These are phyloP conservation scores for Vitis hybrid DNA, from an alignment of 177 flowering plant species.

Conservation along the genomic window DNA sequence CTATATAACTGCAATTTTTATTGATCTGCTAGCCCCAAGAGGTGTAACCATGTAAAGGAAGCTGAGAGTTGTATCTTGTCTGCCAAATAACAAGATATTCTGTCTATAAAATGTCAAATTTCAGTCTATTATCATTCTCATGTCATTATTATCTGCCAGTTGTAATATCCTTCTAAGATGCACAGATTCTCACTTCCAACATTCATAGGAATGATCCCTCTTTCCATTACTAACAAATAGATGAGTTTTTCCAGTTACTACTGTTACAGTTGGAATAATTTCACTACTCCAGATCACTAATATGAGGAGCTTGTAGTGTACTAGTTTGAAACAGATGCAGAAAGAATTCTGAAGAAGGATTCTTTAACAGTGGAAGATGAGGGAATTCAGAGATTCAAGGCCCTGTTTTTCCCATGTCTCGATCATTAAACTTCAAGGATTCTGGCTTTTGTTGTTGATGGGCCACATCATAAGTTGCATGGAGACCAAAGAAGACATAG, in stretches of 20 bases:
- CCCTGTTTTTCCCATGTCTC: constrained; percentile 8
- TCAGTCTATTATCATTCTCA: no score
- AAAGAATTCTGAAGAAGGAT: neutral
- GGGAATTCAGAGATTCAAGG: constrained; percentile 9
- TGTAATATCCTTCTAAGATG: neutral
- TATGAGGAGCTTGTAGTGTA: neutral
- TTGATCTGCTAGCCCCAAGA: no score
- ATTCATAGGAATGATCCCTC: neutral
- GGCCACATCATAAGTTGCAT: constrained; percentile 60
- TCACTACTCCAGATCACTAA: neutral
- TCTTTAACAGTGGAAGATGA: neutral
- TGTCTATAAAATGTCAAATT: no score
- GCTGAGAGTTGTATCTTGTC: no score
- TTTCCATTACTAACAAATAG: neutral
- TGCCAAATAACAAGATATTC: no score
- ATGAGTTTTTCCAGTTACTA: neutral
- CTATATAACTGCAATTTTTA: no score
- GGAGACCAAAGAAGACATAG: constrained; percentile 52
- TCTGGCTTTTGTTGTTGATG: constrained; percentile 23
- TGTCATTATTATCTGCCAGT: neutral
- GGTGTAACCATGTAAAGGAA: no score
- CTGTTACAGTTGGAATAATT: no score
- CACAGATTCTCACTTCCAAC: neutral
- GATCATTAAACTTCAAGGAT: constrained; percentile 3
- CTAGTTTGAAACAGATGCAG: neutral